Percentiles rank a stretch among this genome's conserved stretches.
Evolutionary conservation across 2,329 filamentous ascomycete genomes (phyloP).

Genomic region (Metarhizium rileyi): DNA sequence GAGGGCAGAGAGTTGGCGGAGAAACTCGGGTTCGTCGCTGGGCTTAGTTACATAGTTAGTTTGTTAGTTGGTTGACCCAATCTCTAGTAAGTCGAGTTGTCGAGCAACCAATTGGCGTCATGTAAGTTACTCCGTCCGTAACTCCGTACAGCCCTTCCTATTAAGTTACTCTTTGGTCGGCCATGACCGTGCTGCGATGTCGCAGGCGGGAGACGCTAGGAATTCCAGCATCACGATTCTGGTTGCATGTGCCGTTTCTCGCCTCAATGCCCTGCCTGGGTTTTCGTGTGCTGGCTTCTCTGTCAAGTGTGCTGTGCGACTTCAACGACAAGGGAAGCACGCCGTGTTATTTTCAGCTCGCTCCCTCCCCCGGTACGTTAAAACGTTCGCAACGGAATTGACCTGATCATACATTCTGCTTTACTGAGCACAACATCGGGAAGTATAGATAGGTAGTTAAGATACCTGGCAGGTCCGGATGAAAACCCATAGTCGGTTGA

Average conservation of each 20-base stretch:
- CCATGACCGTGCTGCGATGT: neutral
- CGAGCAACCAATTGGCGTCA: neutral
- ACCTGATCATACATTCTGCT: too few species aligned
- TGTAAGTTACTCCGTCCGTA: too few species aligned
- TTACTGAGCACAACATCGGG: too few species aligned
- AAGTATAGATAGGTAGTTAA: too few species aligned
- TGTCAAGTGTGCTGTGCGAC: neutral
- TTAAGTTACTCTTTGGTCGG: neutral
- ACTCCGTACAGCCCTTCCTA: too few species aligned
- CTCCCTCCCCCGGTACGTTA: too few species aligned
- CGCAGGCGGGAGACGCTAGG: neutral
- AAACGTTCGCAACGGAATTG: too few species aligned
- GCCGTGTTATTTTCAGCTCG: too few species aligned
- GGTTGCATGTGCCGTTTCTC: neutral
- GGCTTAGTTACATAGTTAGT: neutral
- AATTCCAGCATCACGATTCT: neutral
- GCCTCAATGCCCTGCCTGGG: neutral
- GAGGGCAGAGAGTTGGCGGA: neutral
- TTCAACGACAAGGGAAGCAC: neutral
- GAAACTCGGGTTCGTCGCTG: neutral
- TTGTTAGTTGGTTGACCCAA: neutral
- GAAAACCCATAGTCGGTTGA: too few species aligned
- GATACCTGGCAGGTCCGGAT: too few species aligned
- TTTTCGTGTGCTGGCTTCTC: neutral
- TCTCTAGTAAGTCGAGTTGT: too few species aligned